Conservation (phyloP, 345 rosid species). For the Populus pruinosa region DNA sequence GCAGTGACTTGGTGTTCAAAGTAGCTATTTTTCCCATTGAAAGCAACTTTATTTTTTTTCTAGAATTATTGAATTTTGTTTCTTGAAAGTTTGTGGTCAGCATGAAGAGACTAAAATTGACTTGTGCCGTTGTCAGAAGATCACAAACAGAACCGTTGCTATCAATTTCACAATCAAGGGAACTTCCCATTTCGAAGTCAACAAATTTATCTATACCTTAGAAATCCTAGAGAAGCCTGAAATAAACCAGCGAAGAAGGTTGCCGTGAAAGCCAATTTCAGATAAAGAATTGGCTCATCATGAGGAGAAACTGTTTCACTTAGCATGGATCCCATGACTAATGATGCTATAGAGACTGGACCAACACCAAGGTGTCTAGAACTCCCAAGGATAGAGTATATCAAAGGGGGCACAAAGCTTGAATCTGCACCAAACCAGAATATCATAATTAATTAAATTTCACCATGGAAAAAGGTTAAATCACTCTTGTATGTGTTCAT, state of each 20-base stretch:
- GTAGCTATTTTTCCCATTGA: not conserved
- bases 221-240: conserved; percentile 83
- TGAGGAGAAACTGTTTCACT: conserved; percentile 65
- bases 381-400: conserved; percentile 87
- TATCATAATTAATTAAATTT: not conserved
- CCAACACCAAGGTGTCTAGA: conserved; percentile 91
- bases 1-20: not conserved
- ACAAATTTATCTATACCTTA: conserved; percentile 46
- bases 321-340: conserved; percentile 96
- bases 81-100: not conserved
- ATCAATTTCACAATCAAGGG: not conserved
- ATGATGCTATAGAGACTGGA: conserved; percentile 94
- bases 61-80: not conserved
- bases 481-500: conserved; percentile 1
- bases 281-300: conserved; percentile 63
- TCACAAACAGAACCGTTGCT: not conserved
- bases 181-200: not conserved
- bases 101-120: not conserved
- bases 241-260: conserved; percentile 96
- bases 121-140: not conserved
- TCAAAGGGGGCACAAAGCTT: conserved; percentile 94
- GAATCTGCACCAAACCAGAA: conserved; percentile 60
- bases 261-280: conserved; percentile 84
- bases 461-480: not conserved
- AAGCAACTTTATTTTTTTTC: not conserved